Evolutionary conservation across 331 rosid species (phyloP).

Genomic region (Phaseolus coccineus): DNA sequence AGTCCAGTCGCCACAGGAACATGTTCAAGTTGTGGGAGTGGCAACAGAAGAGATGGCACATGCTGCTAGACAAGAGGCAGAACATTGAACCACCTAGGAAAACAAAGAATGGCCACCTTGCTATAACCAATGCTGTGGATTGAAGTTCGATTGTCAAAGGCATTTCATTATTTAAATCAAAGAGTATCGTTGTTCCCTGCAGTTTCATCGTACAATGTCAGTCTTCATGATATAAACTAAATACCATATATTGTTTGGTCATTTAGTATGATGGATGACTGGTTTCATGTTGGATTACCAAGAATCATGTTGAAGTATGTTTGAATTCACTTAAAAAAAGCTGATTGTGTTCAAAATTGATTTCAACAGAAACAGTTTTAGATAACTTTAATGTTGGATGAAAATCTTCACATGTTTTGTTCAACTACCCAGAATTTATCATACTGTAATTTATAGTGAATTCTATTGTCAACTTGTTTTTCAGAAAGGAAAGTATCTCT

Average conservation of each 20-base stretch:
- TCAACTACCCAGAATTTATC: no score
- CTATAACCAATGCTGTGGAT: conserved; percentile 23
- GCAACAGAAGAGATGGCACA: conserved; percentile 93
- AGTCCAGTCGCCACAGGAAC: conserved; percentile 71
- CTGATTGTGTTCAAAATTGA: no score
- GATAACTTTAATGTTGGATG: not conserved
- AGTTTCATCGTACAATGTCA: conserved; percentile 39
- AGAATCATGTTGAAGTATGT: no score
- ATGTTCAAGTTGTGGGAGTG: conserved; percentile 73
- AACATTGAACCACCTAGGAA: conserved; percentile 92
- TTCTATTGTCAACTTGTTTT: not conserved
- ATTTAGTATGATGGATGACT: not conserved
- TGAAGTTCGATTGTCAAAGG: conserved; percentile 53
- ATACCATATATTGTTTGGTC: not conserved
- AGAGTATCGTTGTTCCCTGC: conserved; percentile 68
- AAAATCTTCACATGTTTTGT: no score
- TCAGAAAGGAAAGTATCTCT: no score
- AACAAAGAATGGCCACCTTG: conserved; percentile 94
- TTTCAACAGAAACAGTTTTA: no score
- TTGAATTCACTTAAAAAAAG: no score
- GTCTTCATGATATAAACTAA: not conserved
- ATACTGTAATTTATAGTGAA: no score
- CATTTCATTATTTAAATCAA: conserved; percentile 55
- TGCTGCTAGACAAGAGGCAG: conserved; percentile 92
- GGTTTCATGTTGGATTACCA: no score